These are phyloP conservation scores for Aspergillus neoniger DNA, from an alignment of 2,329 filamentous ascomycete species.

Conservation along the genomic window DNA sequence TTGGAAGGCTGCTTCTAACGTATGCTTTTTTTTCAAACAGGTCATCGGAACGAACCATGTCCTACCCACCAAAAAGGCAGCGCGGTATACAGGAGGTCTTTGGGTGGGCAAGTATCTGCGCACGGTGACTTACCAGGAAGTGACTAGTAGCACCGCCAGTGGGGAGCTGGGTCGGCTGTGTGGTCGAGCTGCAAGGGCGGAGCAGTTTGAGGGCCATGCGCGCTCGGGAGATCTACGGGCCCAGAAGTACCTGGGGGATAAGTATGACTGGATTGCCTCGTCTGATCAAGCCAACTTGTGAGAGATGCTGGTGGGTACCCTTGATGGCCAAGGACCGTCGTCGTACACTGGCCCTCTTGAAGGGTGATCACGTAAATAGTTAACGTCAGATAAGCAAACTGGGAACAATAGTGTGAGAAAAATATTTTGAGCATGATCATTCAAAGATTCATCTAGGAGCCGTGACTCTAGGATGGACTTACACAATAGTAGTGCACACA, in stretches of 20 bases:
- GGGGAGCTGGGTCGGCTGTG: constrained; percentile 53
- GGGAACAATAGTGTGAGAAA: too few species aligned
- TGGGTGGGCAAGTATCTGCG: constrained; percentile 59
- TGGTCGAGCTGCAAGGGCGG: constrained; percentile 51
- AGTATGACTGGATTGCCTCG: constrained; percentile 46
- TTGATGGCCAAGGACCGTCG: too few species aligned
- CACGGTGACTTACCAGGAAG: constrained; percentile 58
- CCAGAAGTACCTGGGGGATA: constrained; percentile 45
- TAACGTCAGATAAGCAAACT: too few species aligned
- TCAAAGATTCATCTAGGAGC: too few species aligned
- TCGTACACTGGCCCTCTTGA: too few species aligned
- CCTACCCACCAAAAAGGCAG: constrained; percentile 52
- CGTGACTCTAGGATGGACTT: too few species aligned
- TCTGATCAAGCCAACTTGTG: not conserved
- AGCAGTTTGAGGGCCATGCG: constrained; percentile 58
- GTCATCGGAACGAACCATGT: constrained; percentile 60
- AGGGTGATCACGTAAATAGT: too few species aligned
- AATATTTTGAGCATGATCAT: too few species aligned
- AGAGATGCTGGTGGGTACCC: not conserved
- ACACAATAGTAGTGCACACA: too few species aligned
- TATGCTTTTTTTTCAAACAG: constrained; percentile 25
- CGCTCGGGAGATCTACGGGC: constrained; percentile 54
- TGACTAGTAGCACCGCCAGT: constrained; percentile 46
- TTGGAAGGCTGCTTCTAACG: not conserved
- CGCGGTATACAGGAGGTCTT: constrained; percentile 54